These are phyloP conservation scores for Noccaea caerulescens DNA, from an alignment of 345 rosid genomes.

Conservation along the genomic window DNA sequence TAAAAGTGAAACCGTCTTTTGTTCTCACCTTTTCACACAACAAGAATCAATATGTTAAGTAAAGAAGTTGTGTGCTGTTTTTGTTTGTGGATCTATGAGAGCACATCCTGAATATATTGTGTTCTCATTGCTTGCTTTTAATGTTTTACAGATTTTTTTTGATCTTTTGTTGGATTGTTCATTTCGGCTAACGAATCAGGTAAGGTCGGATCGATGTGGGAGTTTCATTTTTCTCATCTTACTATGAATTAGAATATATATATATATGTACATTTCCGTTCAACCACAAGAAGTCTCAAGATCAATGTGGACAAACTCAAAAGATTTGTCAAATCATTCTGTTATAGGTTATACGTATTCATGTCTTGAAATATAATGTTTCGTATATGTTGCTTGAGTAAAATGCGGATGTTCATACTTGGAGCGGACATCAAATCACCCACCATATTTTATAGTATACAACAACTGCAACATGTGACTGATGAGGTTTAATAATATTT, in stretches of 20 bases:
- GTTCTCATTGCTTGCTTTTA: slow-evolving; percentile 24
- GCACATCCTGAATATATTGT: not conserved
- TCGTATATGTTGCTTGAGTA: slow-evolving; percentile 14
- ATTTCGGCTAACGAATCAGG: not conserved
- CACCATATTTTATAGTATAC: slow-evolving; percentile 17
- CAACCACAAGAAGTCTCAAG: slow-evolving; percentile 16
- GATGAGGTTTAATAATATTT: slow-evolving; percentile 2
- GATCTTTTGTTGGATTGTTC: not conserved
- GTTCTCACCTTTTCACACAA: slow-evolving; percentile 37
- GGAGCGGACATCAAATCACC: slow-evolving; percentile 24
- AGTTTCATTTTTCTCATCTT: not conserved
- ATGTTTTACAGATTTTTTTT: not conserved
- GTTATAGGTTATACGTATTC: not conserved
- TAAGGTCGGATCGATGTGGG: not conserved
- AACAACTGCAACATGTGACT: slow-evolving; percentile 8
- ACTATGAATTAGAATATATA: not conserved
- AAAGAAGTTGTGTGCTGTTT: not conserved
- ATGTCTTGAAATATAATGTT: slow-evolving; percentile 19
- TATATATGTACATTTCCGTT: not conserved
- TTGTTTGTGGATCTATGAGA: slow-evolving; percentile 1
- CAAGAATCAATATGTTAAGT: slow-evolving; percentile 6
- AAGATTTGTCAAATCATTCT: slow-evolving; percentile 13
- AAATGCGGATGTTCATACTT: slow-evolving; percentile 37
- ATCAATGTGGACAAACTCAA: slow-evolving; percentile 21
- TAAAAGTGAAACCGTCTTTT: slow-evolving; percentile 27